phyloP scores from a whole-genome alignment of 305 asterid species.

The Fraxinus sp. region DNA sequence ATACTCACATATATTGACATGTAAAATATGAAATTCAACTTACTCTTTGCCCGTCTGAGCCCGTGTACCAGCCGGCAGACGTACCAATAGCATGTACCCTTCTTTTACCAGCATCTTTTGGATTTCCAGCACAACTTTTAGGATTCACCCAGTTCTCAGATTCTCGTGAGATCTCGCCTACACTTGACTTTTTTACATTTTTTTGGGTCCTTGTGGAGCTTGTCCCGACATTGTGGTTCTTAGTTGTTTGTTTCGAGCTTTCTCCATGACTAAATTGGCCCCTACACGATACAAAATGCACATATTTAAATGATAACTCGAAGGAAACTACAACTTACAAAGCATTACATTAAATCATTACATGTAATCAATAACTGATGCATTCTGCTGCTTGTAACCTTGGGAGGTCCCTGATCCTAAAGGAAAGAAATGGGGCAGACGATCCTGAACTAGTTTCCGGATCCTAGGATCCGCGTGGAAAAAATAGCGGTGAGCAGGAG shows the following conservation, averaged over 20 bases:
- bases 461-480: conserved; percentile 74
- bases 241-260: conserved; percentile 34
- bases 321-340: not conserved
- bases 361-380: conserved; percentile 72
- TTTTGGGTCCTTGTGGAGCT: conserved; percentile 49
- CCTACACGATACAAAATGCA: conserved; percentile 45
- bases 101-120: conserved; percentile 72
- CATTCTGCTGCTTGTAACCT: conserved; percentile 40
- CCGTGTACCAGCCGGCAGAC: conserved; percentile 77
- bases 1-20: conserved; percentile 18
- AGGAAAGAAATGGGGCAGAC: conserved; percentile 77
- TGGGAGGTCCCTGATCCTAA: conserved; percentile 53
- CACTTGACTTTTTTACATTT: conserved; percentile 35
- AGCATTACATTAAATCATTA: conserved; percentile 23
- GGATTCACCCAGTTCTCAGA: conserved; percentile 71
- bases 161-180: conserved; percentile 40
- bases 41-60: conserved; percentile 63
- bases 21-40: conserved; percentile 32
- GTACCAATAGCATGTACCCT: conserved; percentile 67
- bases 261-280: conserved; percentile 63
- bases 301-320: not conserved
- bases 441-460: conserved; percentile 66
- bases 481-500: conserved; percentile 67
- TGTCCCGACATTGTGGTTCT: conserved; percentile 28
- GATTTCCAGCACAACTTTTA: conserved; percentile 39